Evolutionary conservation across 2,329 filamentous ascomycete species (phyloP).

Genomic region (Cladosporium sp.): DNA sequence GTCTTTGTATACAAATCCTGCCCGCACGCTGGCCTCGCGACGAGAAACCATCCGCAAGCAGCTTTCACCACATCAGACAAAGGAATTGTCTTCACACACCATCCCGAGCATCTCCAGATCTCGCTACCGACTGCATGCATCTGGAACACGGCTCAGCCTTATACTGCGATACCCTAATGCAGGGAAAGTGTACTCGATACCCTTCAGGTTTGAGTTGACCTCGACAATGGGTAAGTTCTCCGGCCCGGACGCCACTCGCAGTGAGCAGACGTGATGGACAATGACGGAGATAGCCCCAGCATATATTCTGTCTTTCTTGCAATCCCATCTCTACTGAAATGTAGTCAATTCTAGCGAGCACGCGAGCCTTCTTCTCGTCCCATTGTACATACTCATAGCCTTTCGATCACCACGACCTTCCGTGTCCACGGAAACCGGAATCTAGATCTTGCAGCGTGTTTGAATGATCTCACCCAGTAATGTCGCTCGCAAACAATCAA

Average conservation of each 20-base stretch:
- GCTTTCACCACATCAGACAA: not conserved
- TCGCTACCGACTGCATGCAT: constrained; percentile 26
- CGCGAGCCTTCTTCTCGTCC: not conserved
- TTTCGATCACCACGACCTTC: not conserved
- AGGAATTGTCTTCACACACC: not conserved
- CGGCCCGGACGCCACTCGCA: constrained; percentile 1
- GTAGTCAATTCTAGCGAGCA: not conserved
- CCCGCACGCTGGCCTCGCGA: not conserved
- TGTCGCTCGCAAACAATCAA: constrained; percentile 26
- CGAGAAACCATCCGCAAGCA: not conserved
- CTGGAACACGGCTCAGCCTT: constrained; percentile 10
- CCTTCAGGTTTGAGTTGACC: not conserved
- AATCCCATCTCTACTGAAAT: not conserved
- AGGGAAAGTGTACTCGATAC: constrained; percentile 13
- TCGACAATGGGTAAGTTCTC: constrained; percentile 1
- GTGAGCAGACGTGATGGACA: not conserved
- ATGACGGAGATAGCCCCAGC: not conserved
- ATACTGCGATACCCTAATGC: constrained; percentile 1
- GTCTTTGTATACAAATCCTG: not conserved
- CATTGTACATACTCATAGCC: not conserved
- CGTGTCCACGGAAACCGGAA: not conserved
- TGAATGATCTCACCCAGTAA: constrained; percentile 4
- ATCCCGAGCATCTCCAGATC: constrained; percentile 18
- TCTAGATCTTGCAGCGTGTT: not conserved
- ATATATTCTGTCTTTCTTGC: not conserved